Percentiles rank a stretch among this genome's conserved stretches.
phyloP scores from a whole-genome alignment of 306 rosid genomes.

The Lagenaria siceraria region DNA sequence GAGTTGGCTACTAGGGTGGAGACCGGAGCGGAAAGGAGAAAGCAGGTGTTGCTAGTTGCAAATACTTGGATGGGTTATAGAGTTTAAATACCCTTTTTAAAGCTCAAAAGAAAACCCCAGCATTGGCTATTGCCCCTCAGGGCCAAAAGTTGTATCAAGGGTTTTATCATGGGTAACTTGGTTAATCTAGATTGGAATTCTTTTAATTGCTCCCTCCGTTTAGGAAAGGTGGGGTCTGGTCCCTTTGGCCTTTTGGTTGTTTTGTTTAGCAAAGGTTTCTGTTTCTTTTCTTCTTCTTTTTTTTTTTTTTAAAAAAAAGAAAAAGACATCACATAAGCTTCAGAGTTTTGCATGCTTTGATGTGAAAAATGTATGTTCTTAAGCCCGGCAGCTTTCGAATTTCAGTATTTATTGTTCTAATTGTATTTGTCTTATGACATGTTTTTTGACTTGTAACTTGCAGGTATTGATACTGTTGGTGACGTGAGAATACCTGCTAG shows the following conservation, averaged over 20 bases:
- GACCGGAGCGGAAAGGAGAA: neutral
- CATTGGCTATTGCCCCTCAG: neutral
- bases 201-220: neutral
- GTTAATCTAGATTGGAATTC: neutral
- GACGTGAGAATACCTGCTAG: constrained; percentile 94
- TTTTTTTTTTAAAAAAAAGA: neutral
- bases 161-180: neutral
- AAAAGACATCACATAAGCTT: neutral
- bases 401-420: neutral
- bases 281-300: neutral
- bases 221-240: neutral
- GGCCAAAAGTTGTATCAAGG: neutral
- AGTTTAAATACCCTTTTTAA: neutral
- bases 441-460: neutral
- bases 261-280: neutral
- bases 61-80: neutral
- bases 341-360: neutral
- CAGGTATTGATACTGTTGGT: constrained; percentile 90
- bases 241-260: neutral
- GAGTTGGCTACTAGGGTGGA: neutral
- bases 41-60: neutral
- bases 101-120: neutral
- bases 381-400: neutral
- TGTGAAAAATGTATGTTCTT: neutral
- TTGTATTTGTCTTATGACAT: neutral